phyloP scores from a whole-genome alignment of 2,329 filamentous ascomycete species.

The Sclerotinia borealis region DNA sequence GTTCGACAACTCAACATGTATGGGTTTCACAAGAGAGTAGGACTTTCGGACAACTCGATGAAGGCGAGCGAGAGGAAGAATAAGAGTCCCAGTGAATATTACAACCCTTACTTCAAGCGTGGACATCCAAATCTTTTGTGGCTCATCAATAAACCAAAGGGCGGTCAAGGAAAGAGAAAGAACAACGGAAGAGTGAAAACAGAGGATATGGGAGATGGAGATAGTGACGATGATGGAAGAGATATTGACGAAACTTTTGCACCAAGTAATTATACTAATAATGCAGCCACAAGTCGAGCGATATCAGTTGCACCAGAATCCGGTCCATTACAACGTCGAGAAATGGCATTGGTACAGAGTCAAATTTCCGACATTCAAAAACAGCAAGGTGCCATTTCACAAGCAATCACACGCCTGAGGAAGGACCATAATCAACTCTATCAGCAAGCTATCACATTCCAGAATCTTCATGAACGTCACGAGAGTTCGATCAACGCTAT shows the following conservation, averaged over 20 bases:
- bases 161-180: conserved; percentile 51
- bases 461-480: conserved; percentile 89
- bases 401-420: conserved; percentile 72
- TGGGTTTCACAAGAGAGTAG: conserved; percentile 65
- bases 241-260: conserved; percentile 33
- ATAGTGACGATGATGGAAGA: conserved; percentile 63
- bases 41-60: conserved; percentile 94
- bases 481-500: conserved; percentile 99
- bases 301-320: conserved; percentile 32
- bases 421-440: conserved; percentile 85
- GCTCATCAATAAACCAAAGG: conserved; percentile 94
- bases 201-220: conserved; percentile 58
- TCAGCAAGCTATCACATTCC: conserved; percentile 81
- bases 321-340: conserved; percentile 57
- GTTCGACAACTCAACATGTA: conserved; percentile 66
- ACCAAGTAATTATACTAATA: conserved; percentile 22
- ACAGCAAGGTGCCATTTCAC: conserved; percentile 80
- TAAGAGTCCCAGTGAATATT: conserved; percentile 97
- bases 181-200: conserved; percentile 47
- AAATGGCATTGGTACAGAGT: conserved; percentile 69
- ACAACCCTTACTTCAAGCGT: conserved; percentile 91
- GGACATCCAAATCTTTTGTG: conserved; percentile 88
- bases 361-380: conserved; percentile 78
- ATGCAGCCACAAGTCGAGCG: conserved; percentile 40
- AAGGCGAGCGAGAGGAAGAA: conserved; percentile 94